Percentiles rank a stretch among this genome's conserved stretches.
phyloP scores from a whole-genome alignment of 2,329 filamentous ascomycete species.

The Teratosphaeria nubilosa region DNA sequence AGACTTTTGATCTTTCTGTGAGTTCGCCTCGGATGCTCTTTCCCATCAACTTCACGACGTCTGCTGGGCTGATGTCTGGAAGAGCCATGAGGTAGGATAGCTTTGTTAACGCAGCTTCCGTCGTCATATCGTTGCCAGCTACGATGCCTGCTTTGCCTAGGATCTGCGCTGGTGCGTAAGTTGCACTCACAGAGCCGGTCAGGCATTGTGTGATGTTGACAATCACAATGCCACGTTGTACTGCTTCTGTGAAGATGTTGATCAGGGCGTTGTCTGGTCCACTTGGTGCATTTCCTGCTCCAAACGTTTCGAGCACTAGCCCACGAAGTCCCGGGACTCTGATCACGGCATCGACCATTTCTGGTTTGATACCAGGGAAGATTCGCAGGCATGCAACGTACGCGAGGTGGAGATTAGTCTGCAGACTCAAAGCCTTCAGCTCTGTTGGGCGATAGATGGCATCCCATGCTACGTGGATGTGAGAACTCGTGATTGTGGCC shows the following conservation, averaged over 20 bases:
- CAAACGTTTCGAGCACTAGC: conserved; percentile 82
- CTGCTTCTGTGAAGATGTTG: conserved; percentile 64
- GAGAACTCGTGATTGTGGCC: conserved; percentile 62
- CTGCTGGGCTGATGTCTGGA: conserved; percentile 51
- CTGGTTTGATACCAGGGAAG: conserved; percentile 86
- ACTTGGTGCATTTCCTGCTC: conserved; percentile 81
- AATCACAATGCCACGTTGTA: conserved; percentile 70
- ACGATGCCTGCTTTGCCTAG: conserved; percentile 77
- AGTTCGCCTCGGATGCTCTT: conserved; percentile 72
- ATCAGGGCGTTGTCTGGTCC: conserved; percentile 71
- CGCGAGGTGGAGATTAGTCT: conserved; percentile 68
- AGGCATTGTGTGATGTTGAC: conserved; percentile 92
- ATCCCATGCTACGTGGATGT: conserved; percentile 5
- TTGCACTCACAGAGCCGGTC: conserved; percentile 30
- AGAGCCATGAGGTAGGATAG: conserved; percentile 64
- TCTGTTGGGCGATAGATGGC: not conserved
- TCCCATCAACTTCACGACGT: conserved; percentile 63
- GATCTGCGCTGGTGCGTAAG: conserved; percentile 44
- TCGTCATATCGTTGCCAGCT: conserved; percentile 79
- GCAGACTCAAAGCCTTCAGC: conserved; percentile 19
- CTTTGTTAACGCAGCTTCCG: conserved; percentile 84
- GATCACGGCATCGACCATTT: conserved; percentile 76
- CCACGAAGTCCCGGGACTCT: conserved; percentile 66
- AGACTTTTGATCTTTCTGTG: conserved; percentile 34
- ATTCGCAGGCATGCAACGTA: conserved; percentile 83